A percentile compares a stretch with the other conserved stretches of the same genome.
phyloP scores from a whole-genome alignment of 768 basidiomycete genomes.

The Grammothele lineata region DNA sequence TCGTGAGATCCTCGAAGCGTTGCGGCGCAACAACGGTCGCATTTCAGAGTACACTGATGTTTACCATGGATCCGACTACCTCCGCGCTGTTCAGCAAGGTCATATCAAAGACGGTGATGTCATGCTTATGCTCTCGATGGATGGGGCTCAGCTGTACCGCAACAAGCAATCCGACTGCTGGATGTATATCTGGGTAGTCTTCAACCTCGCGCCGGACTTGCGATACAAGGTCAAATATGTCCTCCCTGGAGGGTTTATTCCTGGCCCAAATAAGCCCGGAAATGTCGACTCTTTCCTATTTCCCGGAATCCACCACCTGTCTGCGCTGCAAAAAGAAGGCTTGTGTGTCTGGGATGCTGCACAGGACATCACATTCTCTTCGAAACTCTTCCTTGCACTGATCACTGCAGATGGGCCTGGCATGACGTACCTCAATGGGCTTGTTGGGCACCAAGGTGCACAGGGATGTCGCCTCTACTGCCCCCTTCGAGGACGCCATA shows the following conservation, averaged over 20 bases:
- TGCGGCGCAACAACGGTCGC: not conserved
- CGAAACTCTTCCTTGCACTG: constrained; percentile 2
- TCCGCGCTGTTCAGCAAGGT: constrained; percentile 20
- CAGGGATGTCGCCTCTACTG: constrained; percentile 35
- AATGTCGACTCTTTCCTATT: constrained; percentile 30
- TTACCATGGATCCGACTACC: constrained; percentile 24
- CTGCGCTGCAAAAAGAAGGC: constrained; percentile 25
- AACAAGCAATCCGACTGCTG: constrained; percentile 30
- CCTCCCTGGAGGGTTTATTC: constrained; percentile 27
- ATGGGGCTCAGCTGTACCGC: too few relatives aligned
- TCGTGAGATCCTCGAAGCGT: not conserved
- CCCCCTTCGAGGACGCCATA: not conserved
- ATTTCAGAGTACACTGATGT: constrained; percentile 24
- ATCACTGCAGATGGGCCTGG: constrained; percentile 9
- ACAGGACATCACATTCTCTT: not conserved
- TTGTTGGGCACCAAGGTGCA: constrained; percentile 30
- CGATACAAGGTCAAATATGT: constrained; percentile 29
- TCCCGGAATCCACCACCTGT: constrained; percentile 26
- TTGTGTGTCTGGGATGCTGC: constrained; percentile 26
- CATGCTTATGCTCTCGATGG: too few relatives aligned
- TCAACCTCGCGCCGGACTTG: constrained; percentile 19
- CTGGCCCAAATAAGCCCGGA: constrained; percentile 30
- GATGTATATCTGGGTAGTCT: constrained; percentile 30
- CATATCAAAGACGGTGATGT: too few relatives aligned
- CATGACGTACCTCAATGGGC: constrained; percentile 26